Evolutionary conservation across 1,139 yeast genomes (phyloP).

Genomic region (Oligophagozyma castellii): DNA sequence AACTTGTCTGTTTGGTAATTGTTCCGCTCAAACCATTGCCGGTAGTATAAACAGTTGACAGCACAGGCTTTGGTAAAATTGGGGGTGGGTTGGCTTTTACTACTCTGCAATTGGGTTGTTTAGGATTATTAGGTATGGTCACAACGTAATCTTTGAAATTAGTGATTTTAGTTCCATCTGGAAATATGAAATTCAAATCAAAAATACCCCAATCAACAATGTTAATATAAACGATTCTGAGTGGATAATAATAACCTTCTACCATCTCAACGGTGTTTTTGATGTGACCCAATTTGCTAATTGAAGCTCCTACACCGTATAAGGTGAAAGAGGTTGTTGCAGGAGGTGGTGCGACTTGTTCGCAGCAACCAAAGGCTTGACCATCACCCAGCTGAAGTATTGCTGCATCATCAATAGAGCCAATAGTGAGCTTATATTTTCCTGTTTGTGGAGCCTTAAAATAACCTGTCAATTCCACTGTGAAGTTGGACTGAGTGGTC

Average conservation of each 20-base stretch:
- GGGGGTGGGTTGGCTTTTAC: too few species aligned
- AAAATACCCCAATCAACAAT: background rate
- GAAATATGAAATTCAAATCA: background rate
- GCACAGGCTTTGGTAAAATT: too few species aligned
- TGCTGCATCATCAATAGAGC: constrained; percentile 18
- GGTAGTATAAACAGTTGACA: background rate
- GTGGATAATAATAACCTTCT: constrained; percentile 19
- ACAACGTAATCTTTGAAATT: too few species aligned
- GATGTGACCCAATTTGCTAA: constrained; percentile 1
- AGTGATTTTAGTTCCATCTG: background rate
- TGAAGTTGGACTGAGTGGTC: constrained; percentile 7
- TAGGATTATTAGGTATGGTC: too few species aligned
- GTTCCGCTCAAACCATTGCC: too few species aligned
- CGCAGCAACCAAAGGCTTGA: constrained; percentile 23
- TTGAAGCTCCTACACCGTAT: constrained; percentile 5
- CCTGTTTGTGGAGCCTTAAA: constrained; percentile 18
- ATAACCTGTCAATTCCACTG: constrained; percentile 19
- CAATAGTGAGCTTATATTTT: constrained; percentile 13
- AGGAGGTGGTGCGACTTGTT: constrained; percentile 3
- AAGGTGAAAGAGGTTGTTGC: constrained; percentile 4
- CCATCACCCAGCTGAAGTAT: constrained; percentile 18
- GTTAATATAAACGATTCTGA: constrained; percentile 15
- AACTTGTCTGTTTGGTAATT: background rate
- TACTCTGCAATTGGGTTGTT: too few species aligned
- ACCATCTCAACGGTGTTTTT: constrained; percentile 2